These are phyloP conservation scores for Phyllostachys edulis DNA, from an alignment of 176 grass and related monocot species.

Conservation along the genomic window DNA sequence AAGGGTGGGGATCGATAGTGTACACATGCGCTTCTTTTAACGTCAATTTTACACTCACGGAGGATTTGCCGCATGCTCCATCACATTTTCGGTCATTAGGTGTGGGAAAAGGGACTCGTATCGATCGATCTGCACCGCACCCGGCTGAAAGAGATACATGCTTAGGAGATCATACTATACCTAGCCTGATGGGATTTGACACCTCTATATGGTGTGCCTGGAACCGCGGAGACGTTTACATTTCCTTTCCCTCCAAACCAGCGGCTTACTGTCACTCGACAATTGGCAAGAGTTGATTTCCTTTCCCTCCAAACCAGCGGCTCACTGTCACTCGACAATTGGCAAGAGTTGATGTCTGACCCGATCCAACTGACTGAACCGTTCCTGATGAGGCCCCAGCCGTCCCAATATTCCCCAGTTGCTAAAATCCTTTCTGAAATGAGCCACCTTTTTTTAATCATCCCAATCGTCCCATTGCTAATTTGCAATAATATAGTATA, in stretches of 20 bases:
- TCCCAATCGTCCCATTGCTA: background rate
- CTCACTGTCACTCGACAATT: constrained; percentile 17
- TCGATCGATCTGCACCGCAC: background rate
- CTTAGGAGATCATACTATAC: constrained; percentile 58
- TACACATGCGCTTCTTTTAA: background rate
- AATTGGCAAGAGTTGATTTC: constrained; percentile 30
- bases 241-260: constrained; percentile 33
- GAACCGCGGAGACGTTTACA: constrained; percentile 25
- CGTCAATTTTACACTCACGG: background rate
- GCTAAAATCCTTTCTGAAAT: constrained; percentile 2
- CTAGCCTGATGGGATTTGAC: constrained; percentile 62
- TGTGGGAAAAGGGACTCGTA: background rate
- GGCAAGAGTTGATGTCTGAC: constrained; percentile 27
- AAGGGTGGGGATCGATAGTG: background rate
- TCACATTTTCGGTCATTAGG: constrained; percentile 7
- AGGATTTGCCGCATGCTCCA: background rate
- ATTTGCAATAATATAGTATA: background rate
- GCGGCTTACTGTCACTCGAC: constrained; percentile 2
- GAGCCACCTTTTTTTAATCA: background rate
- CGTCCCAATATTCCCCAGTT: background rate
- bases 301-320: constrained; percentile 26
- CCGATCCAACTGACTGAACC: background rate
- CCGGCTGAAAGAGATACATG: constrained; percentile 61
- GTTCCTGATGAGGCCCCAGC: background rate
- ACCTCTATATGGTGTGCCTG: constrained; percentile 49